Evolutionary conservation across 352 stramenopile genomes (phyloP), one percentile per base, ranked within the genome.

Genomic region (Phytopythium boreale): DNA sequence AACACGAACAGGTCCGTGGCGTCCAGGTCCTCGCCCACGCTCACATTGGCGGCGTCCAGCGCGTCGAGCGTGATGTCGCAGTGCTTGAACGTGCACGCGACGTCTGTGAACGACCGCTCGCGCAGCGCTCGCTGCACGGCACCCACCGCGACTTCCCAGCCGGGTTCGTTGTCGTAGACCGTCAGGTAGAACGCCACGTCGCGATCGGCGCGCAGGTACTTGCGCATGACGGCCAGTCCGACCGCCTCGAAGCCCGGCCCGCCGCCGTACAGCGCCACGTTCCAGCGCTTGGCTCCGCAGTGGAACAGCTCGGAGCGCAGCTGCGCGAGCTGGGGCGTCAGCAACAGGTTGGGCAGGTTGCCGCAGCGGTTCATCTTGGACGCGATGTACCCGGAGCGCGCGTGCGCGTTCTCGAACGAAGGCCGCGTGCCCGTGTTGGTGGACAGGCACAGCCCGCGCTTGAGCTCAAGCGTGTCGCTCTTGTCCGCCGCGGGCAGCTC

Each of bases 91-190:
- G 20, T 41, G 63, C 82, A 74, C 11, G 65, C 71, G 5, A 51
- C 55, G 24, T 78, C 68, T 11, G 10, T 19, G 34, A 62, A 62
- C 4, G 66, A 64, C 14, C 79, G 43, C 29, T 75, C 31, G 2
- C 57, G 37, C 12, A 91, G 56, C 11, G 80, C 74, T 31, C 62
- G 52, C 19, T 68, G 50, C 24, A 79, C 67, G 14, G 66, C 80
- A 2, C 58, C 36, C 20, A 92, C 75, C 11, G 80, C 77, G 26
- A 36, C 53, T 26, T 75, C 60, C 82, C 82, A 92, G 0, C 82
- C 82, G 0, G 77, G 77, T 27, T 92, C 82, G 24, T 89, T 90
- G 71, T 92, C 82, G 52, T 89, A 92, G 37, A 92, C 77, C 8
- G 74, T 84, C 9, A 71, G 71, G 37, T 85, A 70, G 26, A 92